Conservation (phyloP, 2,329 filamentous ascomycete species). For the Pseudocercospora pini-densiflorae region DNA sequence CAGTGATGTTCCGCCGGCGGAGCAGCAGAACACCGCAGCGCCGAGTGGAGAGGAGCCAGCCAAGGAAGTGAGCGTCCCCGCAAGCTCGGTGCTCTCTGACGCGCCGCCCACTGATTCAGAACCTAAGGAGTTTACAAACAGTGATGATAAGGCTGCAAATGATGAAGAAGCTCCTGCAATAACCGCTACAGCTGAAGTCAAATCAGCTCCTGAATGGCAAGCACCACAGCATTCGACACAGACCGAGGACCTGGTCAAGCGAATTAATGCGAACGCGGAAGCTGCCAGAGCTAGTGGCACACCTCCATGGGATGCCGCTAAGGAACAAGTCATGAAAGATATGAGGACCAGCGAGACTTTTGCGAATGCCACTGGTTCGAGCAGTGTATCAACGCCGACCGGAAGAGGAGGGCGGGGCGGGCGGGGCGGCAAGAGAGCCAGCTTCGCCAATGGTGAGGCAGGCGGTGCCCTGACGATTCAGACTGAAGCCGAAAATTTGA, state of each 20-base stretch:
- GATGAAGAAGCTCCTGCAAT: neutral
- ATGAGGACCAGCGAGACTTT: slow-evolving; percentile 43
- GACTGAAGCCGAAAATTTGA: slow-evolving; percentile 2
- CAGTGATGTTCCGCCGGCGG: neutral
- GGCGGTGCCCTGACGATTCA: slow-evolving; percentile 2
- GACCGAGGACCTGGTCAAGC: slow-evolving; percentile 48
- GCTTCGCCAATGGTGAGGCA: slow-evolving; percentile 2
- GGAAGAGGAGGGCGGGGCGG: slow-evolving; percentile 30
- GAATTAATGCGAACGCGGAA: slow-evolving; percentile 42
- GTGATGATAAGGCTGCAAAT: neutral
- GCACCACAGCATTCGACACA: slow-evolving; percentile 33
- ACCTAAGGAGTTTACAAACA: slow-evolving; percentile 17
- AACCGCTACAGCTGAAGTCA: neutral
- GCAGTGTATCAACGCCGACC: slow-evolving; percentile 35
- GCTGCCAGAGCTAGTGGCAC: slow-evolving; percentile 38
- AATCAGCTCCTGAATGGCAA: slow-evolving; percentile 5
- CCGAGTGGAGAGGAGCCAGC: neutral
- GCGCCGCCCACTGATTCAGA: slow-evolving; percentile 23
- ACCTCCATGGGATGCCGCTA: slow-evolving; percentile 51
- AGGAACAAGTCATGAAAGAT: slow-evolving; percentile 50
- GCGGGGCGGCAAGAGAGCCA: slow-evolving; percentile 21
- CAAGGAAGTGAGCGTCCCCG: slow-evolving; percentile 8
- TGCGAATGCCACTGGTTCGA: neutral
- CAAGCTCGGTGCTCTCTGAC: slow-evolving; percentile 23
- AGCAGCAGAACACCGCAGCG: neutral